These are phyloP conservation scores for Thielaviopsis punctulata DNA, from an alignment of 2,329 filamentous ascomycete genomes.

Conservation along the genomic window DNA sequence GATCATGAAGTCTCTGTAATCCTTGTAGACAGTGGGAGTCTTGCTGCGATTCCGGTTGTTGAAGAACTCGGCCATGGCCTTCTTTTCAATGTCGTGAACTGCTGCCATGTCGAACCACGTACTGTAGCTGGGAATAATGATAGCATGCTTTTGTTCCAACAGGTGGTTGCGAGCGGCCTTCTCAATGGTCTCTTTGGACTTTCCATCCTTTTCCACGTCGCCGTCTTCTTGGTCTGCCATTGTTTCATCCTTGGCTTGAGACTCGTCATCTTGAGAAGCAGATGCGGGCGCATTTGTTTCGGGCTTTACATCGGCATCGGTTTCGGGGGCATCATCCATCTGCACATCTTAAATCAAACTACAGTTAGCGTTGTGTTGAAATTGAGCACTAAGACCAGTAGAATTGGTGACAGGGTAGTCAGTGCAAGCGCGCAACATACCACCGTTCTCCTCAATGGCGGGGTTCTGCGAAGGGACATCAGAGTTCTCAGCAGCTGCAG, in stretches of 20 bases:
- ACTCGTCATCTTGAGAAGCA: constrained; percentile 45
- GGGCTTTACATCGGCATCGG: constrained; percentile 38
- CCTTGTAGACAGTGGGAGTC: constrained; percentile 91
- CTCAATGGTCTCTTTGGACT: constrained; percentile 68
- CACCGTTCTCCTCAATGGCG: constrained; percentile 10
- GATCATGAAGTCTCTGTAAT: constrained; percentile 99
- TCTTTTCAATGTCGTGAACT: constrained; percentile 81
- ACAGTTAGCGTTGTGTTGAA: not conserved
- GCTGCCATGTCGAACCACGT: constrained; percentile 98
- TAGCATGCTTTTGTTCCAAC: constrained; percentile 83
- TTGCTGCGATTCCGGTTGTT: constrained; percentile 97
- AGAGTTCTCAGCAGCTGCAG: not conserved
- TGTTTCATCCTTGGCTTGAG: constrained; percentile 26
- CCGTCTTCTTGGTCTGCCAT: constrained; percentile 33
- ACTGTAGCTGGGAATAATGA: constrained; percentile 92
- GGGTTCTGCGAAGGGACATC: not conserved
- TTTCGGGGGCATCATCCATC: constrained; percentile 37
- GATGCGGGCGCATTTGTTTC: constrained; percentile 45
- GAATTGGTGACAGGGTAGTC: not conserved
- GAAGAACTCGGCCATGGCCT: constrained; percentile 94
- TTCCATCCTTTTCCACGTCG: constrained; percentile 38
- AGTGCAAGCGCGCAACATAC: constrained; percentile 5
- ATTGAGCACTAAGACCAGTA: not conserved
- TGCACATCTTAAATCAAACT: constrained; percentile 33
- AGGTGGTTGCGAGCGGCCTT: constrained; percentile 80